A percentile compares a stretch with the other conserved stretches of the same genome.
phyloP scores from a whole-genome alignment of 495 filamentous ascomycete genomes.

The Thermochaetoides thermophila region DNA sequence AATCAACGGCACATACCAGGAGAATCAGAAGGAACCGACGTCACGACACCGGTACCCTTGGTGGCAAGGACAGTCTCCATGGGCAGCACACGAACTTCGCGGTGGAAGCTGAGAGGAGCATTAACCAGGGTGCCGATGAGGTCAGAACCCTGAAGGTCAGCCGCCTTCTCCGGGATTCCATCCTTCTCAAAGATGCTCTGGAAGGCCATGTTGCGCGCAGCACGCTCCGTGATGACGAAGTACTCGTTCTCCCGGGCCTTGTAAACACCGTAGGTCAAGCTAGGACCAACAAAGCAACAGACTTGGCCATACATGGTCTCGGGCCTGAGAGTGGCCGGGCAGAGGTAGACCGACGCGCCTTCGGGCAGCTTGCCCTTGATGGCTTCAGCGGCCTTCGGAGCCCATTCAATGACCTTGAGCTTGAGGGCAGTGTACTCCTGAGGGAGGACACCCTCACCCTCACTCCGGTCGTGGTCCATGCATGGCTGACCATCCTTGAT shows the following conservation, averaged over 20 bases:
- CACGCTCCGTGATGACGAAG: slow-evolving; percentile 70
- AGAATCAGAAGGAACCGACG: slow-evolving; percentile 86
- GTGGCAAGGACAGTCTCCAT: slow-evolving; percentile 86
- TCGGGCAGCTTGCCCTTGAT: slow-evolving; percentile 68
- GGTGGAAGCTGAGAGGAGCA: slow-evolving; percentile 82
- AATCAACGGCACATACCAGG: slow-evolving; percentile 25
- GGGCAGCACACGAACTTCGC: slow-evolving; percentile 70
- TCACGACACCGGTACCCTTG: slow-evolving; percentile 95
- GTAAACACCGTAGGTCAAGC: slow-evolving; percentile 63
- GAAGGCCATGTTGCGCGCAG: slow-evolving; percentile 91
- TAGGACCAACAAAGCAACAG: slow-evolving; percentile 84
- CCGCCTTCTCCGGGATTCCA: slow-evolving; percentile 59
- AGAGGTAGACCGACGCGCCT: slow-evolving; percentile 69
- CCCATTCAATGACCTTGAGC: slow-evolving; percentile 78
- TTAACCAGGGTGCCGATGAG: slow-evolving; percentile 75
- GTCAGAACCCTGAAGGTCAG: slow-evolving; percentile 58
- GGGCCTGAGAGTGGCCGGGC: slow-evolving; percentile 81
- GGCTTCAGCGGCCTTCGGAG: slow-evolving; percentile 48
- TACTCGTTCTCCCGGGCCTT: slow-evolving; percentile 73
- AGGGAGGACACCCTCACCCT: slow-evolving; percentile 78
- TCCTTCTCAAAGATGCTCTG: slow-evolving; percentile 69
- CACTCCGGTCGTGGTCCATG: slow-evolving; percentile 89
- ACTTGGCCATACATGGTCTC: slow-evolving; percentile 99
- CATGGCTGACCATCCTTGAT: slow-evolving; percentile 96
- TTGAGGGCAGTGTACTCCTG: slow-evolving; percentile 92